Evolutionary conservation across 495 filamentous ascomycete genomes (phyloP), one percentile per base, ranked within the genome.

Genomic region (Hyaloscypha hepaticicola): DNA sequence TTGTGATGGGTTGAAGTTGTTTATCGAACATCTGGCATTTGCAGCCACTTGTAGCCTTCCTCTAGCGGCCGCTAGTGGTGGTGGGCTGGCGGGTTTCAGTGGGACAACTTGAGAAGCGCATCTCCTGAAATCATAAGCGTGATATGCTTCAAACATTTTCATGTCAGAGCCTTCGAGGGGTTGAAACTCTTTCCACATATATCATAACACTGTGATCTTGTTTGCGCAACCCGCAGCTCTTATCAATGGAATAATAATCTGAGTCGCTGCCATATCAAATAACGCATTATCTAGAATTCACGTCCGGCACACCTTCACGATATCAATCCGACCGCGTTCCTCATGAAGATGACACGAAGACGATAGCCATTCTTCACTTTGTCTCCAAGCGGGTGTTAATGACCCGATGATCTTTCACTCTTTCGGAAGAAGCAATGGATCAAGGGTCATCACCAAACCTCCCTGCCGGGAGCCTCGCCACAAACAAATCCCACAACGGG

Each of bases 21-120:
- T 4, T 16, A 7, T 5, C 22, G 26, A 41, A 66, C 26, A 61
- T 61, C 45, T 61, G 58, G 57, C 57, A 55, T 55, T 62, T n/a
- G n/a, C 49, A 22, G 14, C 11, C 1, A 5, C 24, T 45, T 33
- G 41, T 64, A 58, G 31, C 27, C 53, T 34, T 28, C n/a, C 28
- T 11, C 50, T 49, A 55, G 48, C 45, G 27, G 28, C 28, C 60
- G 49, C 60, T 58, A 58, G 56, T 21, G 53, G 25, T 16, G 38
- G 5, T 16, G 5, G 16, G 38, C 19, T 16, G 12, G 38, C n/a
- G 38, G 4, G 38, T 45, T 45, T 45, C 38, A 19, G 38, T 45
- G 38, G 38, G 38, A 16, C 38, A 1, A 4, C 16, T 45, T 19
- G 4, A 45, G 38, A 16, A 16, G 11, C 38, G 5, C 38, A 16